Percentiles rank a stretch among this genome's conserved stretches.
Conservation (phyloP, 345 rosid species). For the Melaleuca quinquenervia region DNA sequence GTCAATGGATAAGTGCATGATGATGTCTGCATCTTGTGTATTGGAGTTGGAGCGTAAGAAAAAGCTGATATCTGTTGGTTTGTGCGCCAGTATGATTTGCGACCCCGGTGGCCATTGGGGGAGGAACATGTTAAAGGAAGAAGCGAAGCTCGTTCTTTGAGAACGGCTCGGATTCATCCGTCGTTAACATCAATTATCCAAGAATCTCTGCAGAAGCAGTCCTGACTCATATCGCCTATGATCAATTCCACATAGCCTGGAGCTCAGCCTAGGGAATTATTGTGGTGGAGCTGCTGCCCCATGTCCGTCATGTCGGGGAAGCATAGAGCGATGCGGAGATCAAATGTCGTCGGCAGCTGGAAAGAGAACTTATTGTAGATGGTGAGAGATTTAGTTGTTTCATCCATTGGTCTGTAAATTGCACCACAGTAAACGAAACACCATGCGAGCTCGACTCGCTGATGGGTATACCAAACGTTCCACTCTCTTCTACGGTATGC, state of each 20-base stretch:
- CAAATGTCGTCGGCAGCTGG: neutral
- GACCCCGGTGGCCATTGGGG: slow-evolving; percentile 94
- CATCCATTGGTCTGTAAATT: neutral
- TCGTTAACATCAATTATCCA: slow-evolving; percentile 79
- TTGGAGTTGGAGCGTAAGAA: neutral
- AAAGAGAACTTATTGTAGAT: neutral
- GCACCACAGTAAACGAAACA: neutral
- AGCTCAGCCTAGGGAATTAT: neutral
- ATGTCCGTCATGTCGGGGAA: neutral
- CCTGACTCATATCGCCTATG: neutral
- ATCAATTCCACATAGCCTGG: neutral
- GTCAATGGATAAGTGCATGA: neutral
- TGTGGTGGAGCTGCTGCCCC: neutral
- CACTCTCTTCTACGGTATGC: neutral
- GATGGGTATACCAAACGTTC: neutral
- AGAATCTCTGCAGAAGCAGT: slow-evolving; percentile 23
- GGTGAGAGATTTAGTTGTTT: neutral
- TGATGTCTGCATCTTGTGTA: neutral
- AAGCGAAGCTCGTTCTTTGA: slow-evolving; percentile 73
- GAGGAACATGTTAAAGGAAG: slow-evolving; percentile 77
- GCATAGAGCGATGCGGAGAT: neutral
- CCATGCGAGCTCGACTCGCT: neutral
- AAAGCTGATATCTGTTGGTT: neutral
- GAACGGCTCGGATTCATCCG: slow-evolving; percentile 68
- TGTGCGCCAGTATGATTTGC: slow-evolving; percentile 59